Conservation (phyloP, 495 filamentous ascomycete genomes). For the Aspergillus conjunctus region DNA sequence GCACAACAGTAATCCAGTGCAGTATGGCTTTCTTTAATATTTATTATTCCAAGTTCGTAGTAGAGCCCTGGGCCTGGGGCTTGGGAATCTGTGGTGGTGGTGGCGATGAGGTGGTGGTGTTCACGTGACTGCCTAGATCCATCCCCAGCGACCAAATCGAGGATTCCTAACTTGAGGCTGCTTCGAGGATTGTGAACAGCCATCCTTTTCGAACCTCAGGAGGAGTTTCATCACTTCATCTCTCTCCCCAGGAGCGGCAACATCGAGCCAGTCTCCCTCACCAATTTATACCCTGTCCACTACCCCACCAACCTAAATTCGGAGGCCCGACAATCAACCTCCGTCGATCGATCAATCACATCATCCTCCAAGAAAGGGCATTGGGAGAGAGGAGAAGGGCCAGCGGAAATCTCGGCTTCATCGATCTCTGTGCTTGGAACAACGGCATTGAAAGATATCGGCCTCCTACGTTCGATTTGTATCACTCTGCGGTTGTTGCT, state of each 20-base stretch:
- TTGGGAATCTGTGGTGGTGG: background rate
- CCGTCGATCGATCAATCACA: conserved; percentile 30
- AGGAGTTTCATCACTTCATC: background rate
- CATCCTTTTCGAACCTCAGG: background rate
- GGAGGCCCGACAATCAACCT: conserved; percentile 32
- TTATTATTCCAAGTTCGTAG: too few relatives aligned
- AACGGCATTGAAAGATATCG: background rate
- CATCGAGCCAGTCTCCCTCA: conserved; percentile 3
- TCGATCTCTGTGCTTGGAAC: conserved; percentile 2
- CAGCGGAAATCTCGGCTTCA: conserved; percentile 5
- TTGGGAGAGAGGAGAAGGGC: conserved; percentile 11
- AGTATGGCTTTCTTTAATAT: too few relatives aligned
- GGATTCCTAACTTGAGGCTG: background rate
- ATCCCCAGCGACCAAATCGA: background rate
- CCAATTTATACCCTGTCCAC: conserved; percentile 25
- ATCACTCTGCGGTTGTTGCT: conserved; percentile 2
- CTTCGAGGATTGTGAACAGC: background rate
- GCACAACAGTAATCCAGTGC: background rate
- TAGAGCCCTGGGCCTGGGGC: too few relatives aligned
- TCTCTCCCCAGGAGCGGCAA: background rate
- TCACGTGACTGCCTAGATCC: background rate
- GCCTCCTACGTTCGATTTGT: background rate
- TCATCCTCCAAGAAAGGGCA: conserved; percentile 15
- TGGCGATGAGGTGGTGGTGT: background rate
- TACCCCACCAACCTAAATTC: conserved; percentile 39